These are phyloP conservation scores for Boletellus deceptivus DNA, from an alignment of 1,284 basidiomycete genomes.

Conservation along the genomic window DNA sequence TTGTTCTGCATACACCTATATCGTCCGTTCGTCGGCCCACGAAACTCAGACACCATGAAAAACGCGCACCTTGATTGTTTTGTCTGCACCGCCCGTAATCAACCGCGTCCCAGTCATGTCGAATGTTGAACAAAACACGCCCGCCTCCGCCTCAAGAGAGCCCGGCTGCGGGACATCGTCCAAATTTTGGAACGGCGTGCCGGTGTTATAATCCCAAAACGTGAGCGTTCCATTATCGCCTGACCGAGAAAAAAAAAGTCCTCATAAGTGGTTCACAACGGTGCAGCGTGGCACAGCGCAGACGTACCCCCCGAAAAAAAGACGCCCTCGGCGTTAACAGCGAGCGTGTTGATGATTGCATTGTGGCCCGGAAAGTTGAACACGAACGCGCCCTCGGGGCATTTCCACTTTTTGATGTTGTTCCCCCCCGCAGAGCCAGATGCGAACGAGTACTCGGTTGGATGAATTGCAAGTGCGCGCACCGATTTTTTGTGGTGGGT, in stretches of 20 bases:
- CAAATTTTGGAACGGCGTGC: constrained; percentile 91
- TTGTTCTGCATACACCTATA: constrained; percentile 50
- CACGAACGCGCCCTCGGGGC: constrained; percentile 92
- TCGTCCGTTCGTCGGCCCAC: background rate
- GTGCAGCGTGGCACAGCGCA: too few species aligned
- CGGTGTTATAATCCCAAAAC: constrained; percentile 94
- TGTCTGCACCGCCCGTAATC: constrained; percentile 97
- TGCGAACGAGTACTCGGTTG: constrained; percentile 95
- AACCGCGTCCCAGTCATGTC: constrained; percentile 93
- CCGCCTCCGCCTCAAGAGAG: constrained; percentile 93
- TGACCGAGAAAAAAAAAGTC: constrained; percentile 30
- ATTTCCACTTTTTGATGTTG: constrained; percentile 99
- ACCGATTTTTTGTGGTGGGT: constrained; percentile 99
- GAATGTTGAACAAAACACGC: constrained; percentile 95
- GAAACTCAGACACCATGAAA: background rate
- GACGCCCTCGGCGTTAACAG: constrained; percentile 93
- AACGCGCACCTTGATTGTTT: constrained; percentile 85
- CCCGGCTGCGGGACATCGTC: constrained; percentile 96
- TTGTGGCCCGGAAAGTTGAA: constrained; percentile 96
- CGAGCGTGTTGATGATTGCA: constrained; percentile 95
- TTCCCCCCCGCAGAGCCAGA: constrained; percentile 94
- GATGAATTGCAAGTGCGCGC: constrained; percentile 89
- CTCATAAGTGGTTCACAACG: too few species aligned
- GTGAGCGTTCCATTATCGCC: constrained; percentile 88
- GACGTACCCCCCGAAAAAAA: constrained; percentile 88